Evolutionary conservation across 202 grass and related monocot species (phyloP).

Genomic region (Bolboschoenoplectus hybrid): DNA sequence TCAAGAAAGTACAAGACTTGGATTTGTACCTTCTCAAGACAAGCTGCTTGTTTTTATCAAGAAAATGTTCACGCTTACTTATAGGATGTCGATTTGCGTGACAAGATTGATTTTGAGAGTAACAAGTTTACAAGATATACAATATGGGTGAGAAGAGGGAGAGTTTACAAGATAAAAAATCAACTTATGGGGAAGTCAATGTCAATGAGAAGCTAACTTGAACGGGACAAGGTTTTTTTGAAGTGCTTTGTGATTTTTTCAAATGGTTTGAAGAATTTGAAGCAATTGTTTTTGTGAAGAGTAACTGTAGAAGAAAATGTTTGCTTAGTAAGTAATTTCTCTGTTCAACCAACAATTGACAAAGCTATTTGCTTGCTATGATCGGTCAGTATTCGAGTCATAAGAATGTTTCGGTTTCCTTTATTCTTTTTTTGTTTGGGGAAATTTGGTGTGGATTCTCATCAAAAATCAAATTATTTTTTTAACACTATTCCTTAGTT

Average conservation of each 20-base stretch:
- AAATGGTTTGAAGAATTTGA: constrained; percentile 55
- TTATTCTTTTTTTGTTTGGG: not conserved
- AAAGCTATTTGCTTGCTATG: constrained; percentile 28
- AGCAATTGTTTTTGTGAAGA: constrained; percentile 69
- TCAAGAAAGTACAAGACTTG: constrained; percentile 37
- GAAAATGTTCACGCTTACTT: constrained; percentile 11
- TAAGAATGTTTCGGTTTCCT: not conserved
- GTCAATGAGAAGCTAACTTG: constrained; percentile 83
- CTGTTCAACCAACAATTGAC: constrained; percentile 59
- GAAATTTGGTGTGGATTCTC: constrained; percentile 5
- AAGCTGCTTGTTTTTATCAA: constrained; percentile 34
- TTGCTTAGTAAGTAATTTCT: constrained; percentile 42
- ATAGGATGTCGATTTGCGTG: constrained; percentile 28
- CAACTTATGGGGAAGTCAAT: not conserved
- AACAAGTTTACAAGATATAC: constrained; percentile 36
- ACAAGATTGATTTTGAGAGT: constrained; percentile 34
- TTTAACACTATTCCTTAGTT: not conserved
- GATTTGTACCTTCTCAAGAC: constrained; percentile 38
- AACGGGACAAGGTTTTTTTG: constrained; percentile 58
- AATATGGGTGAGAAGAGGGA: constrained; percentile 18
- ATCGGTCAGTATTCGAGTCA: not conserved
- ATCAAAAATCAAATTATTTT: not conserved
- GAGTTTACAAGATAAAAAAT: constrained; percentile 12
- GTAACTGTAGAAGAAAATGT: constrained; percentile 52
- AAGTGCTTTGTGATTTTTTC: constrained; percentile 69